phyloP scores from a whole-genome alignment of 441 rosid species.

The Capsella rubella region DNA sequence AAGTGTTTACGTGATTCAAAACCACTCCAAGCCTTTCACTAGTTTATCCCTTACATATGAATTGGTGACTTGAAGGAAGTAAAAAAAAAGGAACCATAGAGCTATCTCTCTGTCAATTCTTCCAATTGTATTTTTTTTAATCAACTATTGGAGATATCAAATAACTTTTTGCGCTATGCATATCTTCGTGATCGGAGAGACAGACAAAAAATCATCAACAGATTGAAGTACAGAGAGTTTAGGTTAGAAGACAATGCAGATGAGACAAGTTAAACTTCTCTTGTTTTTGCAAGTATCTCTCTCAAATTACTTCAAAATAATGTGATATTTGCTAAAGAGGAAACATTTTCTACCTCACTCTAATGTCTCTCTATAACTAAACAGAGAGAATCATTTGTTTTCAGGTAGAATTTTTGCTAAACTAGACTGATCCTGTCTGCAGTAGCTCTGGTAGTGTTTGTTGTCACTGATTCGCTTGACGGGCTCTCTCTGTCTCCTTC shows the following conservation, averaged over 20 bases:
- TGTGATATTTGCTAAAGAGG: conserved; percentile 27
- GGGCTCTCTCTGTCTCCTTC: conserved; percentile 57
- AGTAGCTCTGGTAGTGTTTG: conserved; percentile 35
- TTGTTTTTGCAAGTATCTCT: conserved; percentile 7
- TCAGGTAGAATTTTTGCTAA: conserved; percentile 6
- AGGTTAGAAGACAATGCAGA: conserved; percentile 9
- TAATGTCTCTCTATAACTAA: conserved; percentile 17
- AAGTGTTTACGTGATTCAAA: too few relatives aligned
- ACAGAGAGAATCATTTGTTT: conserved; percentile 29
- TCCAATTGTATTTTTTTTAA: not conserved
- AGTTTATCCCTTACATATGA: too few relatives aligned
- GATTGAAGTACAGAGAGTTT: not conserved
- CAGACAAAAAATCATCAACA: not conserved
- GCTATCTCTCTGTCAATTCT: not conserved
- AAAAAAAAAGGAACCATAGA: too few relatives aligned
- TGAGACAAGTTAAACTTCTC: conserved; percentile 20
- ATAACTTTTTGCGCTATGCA: not conserved
- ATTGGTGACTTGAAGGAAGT: too few relatives aligned
- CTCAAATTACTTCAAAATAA: conserved; percentile 4
- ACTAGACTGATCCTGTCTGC: conserved; percentile 32
- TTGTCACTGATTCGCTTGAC: conserved; percentile 56
- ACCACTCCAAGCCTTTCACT: too few relatives aligned
- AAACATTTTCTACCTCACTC: conserved; percentile 33
- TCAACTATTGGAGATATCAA: not conserved
- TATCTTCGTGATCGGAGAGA: not conserved